Base-by-base conservation (phyloP, 441 rosid genomes). In the Populus hybrid region DNA sequence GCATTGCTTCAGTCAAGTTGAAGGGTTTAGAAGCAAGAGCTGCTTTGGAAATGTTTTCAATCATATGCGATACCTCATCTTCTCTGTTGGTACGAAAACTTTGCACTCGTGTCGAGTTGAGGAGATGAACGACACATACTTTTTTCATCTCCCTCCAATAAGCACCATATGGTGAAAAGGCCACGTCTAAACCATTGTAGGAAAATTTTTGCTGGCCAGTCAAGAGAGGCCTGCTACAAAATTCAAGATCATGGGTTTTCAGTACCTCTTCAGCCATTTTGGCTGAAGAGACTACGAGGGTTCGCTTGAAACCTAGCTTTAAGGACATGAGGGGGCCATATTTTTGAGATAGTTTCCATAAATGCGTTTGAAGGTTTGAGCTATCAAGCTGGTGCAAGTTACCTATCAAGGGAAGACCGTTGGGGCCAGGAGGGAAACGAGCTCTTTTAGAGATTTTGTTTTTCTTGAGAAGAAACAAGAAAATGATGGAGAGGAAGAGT, bases 321-420 rank as follows among this genome's bases (percentile, higher is more conserved):
- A 88, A 36, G 8, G 76, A 81, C 42, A 87, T 77, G 26, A 91
- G 36, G 30, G 94, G 87, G 6, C 93, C 92, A 24, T 87, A 83
- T 20, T 71, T 67, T 69, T 84, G 57, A 1, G 91, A 85, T 34
- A 90, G 86, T 21, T 78, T 63, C 73, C 74, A 57, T 36, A 91
- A 72, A 50, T 53, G 70, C 0, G 59, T 71, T 38, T 88, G 88
- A 28, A 77, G 83, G 53, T 80, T 57, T 7, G 77, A 24, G 30
- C 10, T 68, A 32, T 73, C 42, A 59, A 90, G 77, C 76, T 87
- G 89, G 79, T 78, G 87, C 65, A 87, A 73, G 85, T 89, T 90
- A n/a, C 94, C 90, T 24, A 86, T 70, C 42, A 89, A 70, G 10
- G 87, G 92, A 78, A 90, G 87, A 0, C 71, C 76, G 18, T 11